A percentile compares a stretch with the other conserved stretches of the same genome.
These are phyloP conservation scores for Vitis amurensis DNA, from an alignment of 164 flowering plant species.

Conservation along the genomic window DNA sequence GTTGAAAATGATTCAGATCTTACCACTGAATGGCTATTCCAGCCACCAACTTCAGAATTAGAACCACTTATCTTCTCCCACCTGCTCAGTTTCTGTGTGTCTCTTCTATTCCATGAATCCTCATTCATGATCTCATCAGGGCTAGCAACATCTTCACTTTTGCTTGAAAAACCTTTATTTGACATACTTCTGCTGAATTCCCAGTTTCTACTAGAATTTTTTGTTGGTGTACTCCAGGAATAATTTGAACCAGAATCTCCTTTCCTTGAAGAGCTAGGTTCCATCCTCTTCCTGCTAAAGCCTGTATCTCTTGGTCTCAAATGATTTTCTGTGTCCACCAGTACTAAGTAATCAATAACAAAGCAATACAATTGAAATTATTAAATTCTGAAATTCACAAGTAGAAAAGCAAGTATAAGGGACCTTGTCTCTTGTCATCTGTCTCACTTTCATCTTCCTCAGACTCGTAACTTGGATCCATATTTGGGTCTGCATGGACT, in stretches of 20 bases:
- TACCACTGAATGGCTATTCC: constrained; percentile 24
- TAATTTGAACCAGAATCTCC: constrained; percentile 44
- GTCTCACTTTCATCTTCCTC: constrained; percentile 70
- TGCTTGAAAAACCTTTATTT: constrained; percentile 35
- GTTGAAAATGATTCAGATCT: constrained; percentile 33
- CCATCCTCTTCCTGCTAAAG: constrained; percentile 52
- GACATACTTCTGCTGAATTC: constrained; percentile 51
- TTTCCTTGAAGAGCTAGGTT: constrained; percentile 54
- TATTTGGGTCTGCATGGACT: constrained; percentile 85
- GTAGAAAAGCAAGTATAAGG: neutral
- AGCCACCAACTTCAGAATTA: constrained; percentile 25
- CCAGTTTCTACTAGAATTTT: constrained; percentile 30
- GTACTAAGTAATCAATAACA: constrained; percentile 5
- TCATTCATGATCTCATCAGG: constrained; percentile 40
- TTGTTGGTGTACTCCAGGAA: constrained; percentile 51
- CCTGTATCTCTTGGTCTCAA: constrained; percentile 47
- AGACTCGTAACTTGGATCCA: constrained; percentile 90
- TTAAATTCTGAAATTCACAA: constrained; percentile 5
- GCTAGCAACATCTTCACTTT: constrained; percentile 27
- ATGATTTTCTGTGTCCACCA: constrained; percentile 44
- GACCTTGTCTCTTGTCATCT: constrained; percentile 65
- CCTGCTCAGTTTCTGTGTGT: constrained; percentile 34
- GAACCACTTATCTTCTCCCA: constrained; percentile 33
- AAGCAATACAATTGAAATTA: neutral
- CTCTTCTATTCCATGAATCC: constrained; percentile 47